Evolutionary conservation across 2,329 filamentous ascomycete genomes (phyloP), one percentile per base, ranked within the genome.

Genomic region (Seiridium cupressi): DNA sequence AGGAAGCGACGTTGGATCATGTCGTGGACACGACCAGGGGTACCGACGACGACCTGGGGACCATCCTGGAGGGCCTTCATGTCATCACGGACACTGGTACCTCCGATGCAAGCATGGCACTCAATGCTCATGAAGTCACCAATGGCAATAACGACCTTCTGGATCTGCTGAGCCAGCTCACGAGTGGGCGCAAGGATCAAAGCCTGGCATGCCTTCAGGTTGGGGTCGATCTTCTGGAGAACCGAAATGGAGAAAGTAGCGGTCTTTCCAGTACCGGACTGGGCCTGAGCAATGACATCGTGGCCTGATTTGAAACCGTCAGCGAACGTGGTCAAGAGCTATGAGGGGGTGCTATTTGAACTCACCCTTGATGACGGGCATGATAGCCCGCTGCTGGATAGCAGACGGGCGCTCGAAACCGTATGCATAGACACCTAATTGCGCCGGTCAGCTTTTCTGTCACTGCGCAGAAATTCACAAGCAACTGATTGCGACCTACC

Each of bases 321-420:
- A 46, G 35, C 36, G 51, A 54, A 31, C 10, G 35, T 46, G n/a
- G 47, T 49, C 60, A 58, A 79, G 11, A 18, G 13, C 7, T 13
- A 48, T 11, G 32, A 31, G 36, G 44, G 35, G 44, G 35, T 18
- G 40, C 31, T 11, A 13, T 11, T 31, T 31, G 10, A 5, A 54
- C 89, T 78, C 83, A 95, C 92, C 93, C 89, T 98, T 97, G 86
- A 99, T 98, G 77, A 99, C 95, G 76, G 95, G 96, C 91, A 98
- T 96, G 81, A 99, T 99, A 73, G 95, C 95, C 77, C 96, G 94
- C 90, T 97, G 93, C 90, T 99, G 95, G 73, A 99, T 99, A 79
- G 95, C 94, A 83, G 95, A 99, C 66, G 95, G 95, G 71, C 95
- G 93, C 89, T 99, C 95, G 85, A 99, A 99, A 91, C 95, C 95